Evolutionary conservation across 306 rosid species (phyloP), one percentile per base, ranked within the genome.

Genomic region (Cotoneaster glaucophyllus): DNA sequence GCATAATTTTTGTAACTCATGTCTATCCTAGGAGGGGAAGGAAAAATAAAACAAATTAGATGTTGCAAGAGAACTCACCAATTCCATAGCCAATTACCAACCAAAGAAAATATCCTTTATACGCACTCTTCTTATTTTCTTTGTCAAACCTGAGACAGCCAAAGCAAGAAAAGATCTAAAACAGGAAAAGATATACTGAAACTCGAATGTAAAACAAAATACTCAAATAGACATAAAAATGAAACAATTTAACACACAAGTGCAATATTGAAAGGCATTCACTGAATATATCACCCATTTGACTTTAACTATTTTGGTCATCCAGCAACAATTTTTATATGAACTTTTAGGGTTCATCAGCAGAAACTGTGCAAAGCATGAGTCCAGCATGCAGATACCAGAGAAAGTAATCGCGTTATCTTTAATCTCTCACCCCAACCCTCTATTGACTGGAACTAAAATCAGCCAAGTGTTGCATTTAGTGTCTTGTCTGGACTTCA

Each of bases 21-120:
- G 53, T 48, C 2, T 48, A 48, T 48, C 19, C 7, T 4, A 4
- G 53, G 53, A 15, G 53, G 8, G 53, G 53, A 48, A 32, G 37
- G 37, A 32, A 32, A 32, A 6, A 32, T 32, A 32, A 6, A 77
- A 58, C 52, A 56, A 52, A 79, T 56, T 41, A 18, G 71, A 67
- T 53, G 69, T n/a, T 61, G 74, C 50, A 57, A 57, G 63, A 19
- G 81, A 73, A 86, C 99, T 92, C 81, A 95, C 99, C 97, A 21
- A 85, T 21, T 67, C 84, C 97, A 81, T 95, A 95, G 74, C 99
- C 99, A 77, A 84, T n/a, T 64, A 88, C 73, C 96, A 95, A 78
- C 92, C 96, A 95, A 69, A 80, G 67, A 77, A 87, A 95, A 77
- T 95, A 95, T 74, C 97, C 96, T 7, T 65, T 65, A 13, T 74